Evolutionary conservation across 208 protist species (phyloP), one percentile per base, ranked within the genome.

Genomic region (Trypanosoma rangeli): DNA sequence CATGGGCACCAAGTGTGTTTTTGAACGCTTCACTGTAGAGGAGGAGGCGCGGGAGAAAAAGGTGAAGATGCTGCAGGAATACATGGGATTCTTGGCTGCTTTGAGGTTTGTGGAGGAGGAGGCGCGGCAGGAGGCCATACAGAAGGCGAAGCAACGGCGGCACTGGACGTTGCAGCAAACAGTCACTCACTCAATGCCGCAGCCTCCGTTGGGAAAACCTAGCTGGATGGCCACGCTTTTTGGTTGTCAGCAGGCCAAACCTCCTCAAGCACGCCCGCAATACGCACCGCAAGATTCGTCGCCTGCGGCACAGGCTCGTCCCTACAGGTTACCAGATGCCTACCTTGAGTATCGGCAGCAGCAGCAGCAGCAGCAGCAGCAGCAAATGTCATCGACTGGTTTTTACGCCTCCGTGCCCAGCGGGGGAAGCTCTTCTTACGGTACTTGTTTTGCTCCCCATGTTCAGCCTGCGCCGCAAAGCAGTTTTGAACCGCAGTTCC

Each of bases 1-100:
- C 20, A 82, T 82, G 64, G 76, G 69, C n/a, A 74, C 76, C 5
- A 76, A 68, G 33, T 86, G 80, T 66, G 84, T 83, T 15, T 81
- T 78, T 64, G 73, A 76, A 24, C 80, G 83, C 39, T 80, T 89
- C 29, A 46, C 55, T 18, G 13, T 89, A 12, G 64, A 79, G 31
- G 79, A 92, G 44, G 46, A 37, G 5, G 75, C 60, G 15, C 8
- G 72, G 16, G 26, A 70, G 42, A 78, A 80, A 26, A 87, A 87
- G 61, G n/a, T 28, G 48, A 20, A 16, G 5, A 68, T 81, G 63
- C 68, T 73, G 24, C 78, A 87, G 29, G 83, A 89, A 67, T 64
- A 81, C 5, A 9, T 48, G 2, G 83, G 84, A 65, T 89, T 54
- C 55, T 52, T 92, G 15, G 15, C 81, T 9, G 86, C 86, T 15